Conservation (phyloP, 2,329 filamentous ascomycete genomes). For the Cordyceps javanica region DNA sequence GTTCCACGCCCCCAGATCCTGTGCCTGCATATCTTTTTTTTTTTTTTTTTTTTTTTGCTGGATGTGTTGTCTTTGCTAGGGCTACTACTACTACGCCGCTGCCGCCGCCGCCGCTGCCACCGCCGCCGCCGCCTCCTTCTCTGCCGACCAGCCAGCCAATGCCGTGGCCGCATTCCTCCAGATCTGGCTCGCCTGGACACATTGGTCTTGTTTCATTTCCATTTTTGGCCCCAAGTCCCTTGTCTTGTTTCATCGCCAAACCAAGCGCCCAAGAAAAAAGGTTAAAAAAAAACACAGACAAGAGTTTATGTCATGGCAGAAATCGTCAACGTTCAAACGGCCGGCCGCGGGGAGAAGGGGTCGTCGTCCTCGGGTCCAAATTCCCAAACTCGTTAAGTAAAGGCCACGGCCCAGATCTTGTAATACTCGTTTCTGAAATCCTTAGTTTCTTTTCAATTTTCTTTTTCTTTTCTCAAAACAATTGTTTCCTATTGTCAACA, state of each 20-base stretch:
- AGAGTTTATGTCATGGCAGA: too few relatives aligned
- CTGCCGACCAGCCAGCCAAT: conserved; percentile 6
- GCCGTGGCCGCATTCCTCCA: neutral
- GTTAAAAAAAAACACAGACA: too few relatives aligned
- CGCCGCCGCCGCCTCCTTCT: too few relatives aligned
- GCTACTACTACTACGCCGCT: too few relatives aligned
- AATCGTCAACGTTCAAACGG: neutral
- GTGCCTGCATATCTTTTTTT: neutral
- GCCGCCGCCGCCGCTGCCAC: too few relatives aligned
- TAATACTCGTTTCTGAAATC: neutral
- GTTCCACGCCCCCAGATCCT: neutral
- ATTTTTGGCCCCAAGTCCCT: neutral
- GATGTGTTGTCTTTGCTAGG: too few relatives aligned
- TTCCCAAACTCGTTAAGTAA: conserved; percentile 3
- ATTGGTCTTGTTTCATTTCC: conserved; percentile 8
- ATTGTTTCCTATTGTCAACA: conserved; percentile 8
- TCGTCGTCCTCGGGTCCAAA: neutral
- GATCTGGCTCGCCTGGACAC: neutral
- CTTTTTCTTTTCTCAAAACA: neutral
- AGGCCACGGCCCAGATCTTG: neutral
- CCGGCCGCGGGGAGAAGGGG: too few relatives aligned
- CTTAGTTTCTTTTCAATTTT: neutral
- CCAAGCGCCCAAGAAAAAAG: neutral
- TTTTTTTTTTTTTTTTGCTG: too few relatives aligned
- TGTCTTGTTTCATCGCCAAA: conserved; percentile 5